phyloP scores from a whole-genome alignment of 805 yeast genomes.

The Cyberlindnera veronae region DNA sequence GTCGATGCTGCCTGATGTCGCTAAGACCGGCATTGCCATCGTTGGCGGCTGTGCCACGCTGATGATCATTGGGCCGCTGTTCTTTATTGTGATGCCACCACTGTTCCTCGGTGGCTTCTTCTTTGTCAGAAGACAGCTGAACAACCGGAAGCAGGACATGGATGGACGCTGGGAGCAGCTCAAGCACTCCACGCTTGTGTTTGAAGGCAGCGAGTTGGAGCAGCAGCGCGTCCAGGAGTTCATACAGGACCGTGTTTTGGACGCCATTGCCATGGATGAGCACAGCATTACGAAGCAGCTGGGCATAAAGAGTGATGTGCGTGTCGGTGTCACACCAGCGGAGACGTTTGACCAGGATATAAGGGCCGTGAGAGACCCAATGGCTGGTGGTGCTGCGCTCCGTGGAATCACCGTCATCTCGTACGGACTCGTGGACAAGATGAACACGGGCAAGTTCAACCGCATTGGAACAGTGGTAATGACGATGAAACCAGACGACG shows the following conservation, averaged over 20 bases:
- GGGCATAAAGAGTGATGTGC: conserved; percentile 3
- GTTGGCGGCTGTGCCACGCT: conserved; percentile 15
- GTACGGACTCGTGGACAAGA: conserved; percentile 19
- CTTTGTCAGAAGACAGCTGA: conserved; percentile 7
- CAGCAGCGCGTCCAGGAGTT: conserved; percentile 12
- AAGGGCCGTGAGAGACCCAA: conserved; percentile 7
- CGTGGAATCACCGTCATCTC: conserved; percentile 17
- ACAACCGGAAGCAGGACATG: conserved; percentile 16
- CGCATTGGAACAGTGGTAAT: conserved; percentile 19
- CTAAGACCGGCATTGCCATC: conserved; percentile 9
- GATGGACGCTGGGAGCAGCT: conserved; percentile 14
- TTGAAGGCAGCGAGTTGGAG: conserved; percentile 18
- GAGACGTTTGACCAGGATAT: conserved; percentile 23
- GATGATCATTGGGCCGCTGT: conserved; percentile 20
- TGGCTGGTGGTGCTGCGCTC: conserved; percentile 13
- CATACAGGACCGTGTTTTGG: conserved; percentile 14
- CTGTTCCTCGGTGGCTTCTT: conserved; percentile 22
- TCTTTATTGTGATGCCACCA: conserved; percentile 25
- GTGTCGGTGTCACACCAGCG: conserved; percentile 12
- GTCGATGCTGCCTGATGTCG: conserved; percentile 11
- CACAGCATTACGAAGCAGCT: conserved; percentile 11
- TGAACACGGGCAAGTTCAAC: conserved; percentile 1
- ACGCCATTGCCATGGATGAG: conserved; percentile 21
- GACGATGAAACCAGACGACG: conserved; percentile 18
- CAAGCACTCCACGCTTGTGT: conserved; percentile 16